Conservation (phyloP, 306 rosid genomes). For the Fagus sylvatica region DNA sequence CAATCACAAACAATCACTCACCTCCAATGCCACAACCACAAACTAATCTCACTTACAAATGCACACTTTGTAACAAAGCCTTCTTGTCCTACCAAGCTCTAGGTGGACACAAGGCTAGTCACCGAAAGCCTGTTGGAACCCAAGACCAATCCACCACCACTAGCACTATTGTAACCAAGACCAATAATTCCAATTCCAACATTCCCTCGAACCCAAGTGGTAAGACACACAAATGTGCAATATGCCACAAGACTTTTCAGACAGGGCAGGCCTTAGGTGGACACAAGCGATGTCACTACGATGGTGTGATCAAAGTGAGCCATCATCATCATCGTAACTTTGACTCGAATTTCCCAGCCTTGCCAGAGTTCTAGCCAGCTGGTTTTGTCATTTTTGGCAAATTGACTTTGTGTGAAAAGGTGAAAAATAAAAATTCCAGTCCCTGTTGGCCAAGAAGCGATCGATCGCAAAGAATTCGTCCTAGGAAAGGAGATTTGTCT, state of each 20-base stretch:
- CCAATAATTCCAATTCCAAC: neutral
- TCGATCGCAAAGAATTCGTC: neutral
- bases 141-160: neutral
- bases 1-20: neutral
- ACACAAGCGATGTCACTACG: neutral
- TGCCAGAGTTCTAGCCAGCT: neutral
- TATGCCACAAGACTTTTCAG: neutral
- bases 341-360: neutral
- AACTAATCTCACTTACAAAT: neutral
- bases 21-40: neutral
- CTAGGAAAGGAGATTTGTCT: too few species aligned
- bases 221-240: neutral
- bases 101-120: constrained; percentile 3
- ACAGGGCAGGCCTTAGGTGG: neutral
- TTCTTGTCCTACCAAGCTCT: neutral
- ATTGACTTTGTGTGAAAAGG: too few species aligned
- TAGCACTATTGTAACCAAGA: neutral
- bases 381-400: neutral
- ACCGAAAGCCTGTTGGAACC: neutral
- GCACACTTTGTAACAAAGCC: neutral
- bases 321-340: neutral
- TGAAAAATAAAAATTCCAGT: neutral
- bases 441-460: neutral
- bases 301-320: neutral
- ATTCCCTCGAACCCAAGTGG: neutral